These are phyloP conservation scores for Hypholoma fasciculare DNA, from an alignment of 768 basidiomycete genomes.

Conservation along the genomic window DNA sequence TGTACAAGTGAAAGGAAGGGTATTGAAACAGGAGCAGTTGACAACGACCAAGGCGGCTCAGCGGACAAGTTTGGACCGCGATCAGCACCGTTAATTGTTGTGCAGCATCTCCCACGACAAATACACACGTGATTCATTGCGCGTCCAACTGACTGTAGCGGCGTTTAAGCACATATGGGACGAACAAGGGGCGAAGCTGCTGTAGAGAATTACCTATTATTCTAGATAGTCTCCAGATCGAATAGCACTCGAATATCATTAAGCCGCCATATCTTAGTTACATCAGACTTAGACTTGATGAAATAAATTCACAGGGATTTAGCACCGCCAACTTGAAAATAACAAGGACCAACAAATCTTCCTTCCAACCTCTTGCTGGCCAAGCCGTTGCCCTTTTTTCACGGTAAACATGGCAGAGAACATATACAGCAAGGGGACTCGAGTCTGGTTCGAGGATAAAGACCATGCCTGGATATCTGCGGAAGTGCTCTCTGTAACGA, in stretches of 20 bases:
- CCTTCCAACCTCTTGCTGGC: constrained; percentile 28
- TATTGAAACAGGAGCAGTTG: neutral
- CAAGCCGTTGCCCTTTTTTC: constrained; percentile 24
- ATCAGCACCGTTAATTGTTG: neutral
- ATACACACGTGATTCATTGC: constrained; percentile 5
- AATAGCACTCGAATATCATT: no score
- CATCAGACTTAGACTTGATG: neutral
- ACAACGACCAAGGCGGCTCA: constrained; percentile 1
- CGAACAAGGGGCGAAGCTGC: no score
- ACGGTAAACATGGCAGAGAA: constrained; percentile 74
- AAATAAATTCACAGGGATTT: constrained; percentile 6
- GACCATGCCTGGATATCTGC: constrained; percentile 94
- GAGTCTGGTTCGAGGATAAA: constrained; percentile 93
- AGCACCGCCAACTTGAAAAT: constrained; percentile 16
- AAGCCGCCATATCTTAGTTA: no score
- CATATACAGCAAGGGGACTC: constrained; percentile 87
- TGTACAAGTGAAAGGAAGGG: neutral
- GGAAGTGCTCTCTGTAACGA: constrained; percentile 69
- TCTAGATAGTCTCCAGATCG: no score
- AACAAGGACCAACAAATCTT: constrained; percentile 25
- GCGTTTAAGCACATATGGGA: no score
- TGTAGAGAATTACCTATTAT: no score
- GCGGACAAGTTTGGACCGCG: neutral
- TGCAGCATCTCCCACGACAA: neutral
- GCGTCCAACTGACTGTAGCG: neutral